Evolutionary conservation across 768 basidiomycete species (phyloP).

Genomic region (Rubroboletus pulcherrimus): DNA sequence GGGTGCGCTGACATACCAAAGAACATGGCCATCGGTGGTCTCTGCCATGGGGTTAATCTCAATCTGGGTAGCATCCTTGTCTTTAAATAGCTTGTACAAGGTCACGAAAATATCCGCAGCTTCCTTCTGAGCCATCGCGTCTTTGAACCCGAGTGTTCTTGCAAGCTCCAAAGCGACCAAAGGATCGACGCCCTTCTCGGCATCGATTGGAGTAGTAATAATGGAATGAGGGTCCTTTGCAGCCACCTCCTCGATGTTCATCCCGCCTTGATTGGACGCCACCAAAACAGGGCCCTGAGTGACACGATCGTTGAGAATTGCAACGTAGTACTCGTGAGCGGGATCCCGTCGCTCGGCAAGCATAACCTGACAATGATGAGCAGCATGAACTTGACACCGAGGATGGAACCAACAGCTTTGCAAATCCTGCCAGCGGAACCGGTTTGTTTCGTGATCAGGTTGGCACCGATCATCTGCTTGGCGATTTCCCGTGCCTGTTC

Average conservation of each 20-base stretch:
- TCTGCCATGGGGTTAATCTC: conserved; percentile 99
- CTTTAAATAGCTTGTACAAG: conserved; percentile 95
- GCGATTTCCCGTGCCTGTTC: conserved; percentile 87
- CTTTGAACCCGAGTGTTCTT: conserved; percentile 86
- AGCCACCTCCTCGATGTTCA: conserved; percentile 99
- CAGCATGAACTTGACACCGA: not conserved
- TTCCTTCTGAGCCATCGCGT: conserved; percentile 64
- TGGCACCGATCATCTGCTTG: conserved; percentile 88
- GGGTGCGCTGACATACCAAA: conserved; percentile 65
- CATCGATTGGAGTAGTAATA: conserved; percentile 90
- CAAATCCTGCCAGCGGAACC: conserved; percentile 89
- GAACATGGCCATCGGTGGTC: conserved; percentile 84
- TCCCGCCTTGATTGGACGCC: conserved; percentile 91
- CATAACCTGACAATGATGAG: conserved; percentile 73
- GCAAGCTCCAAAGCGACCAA: conserved; percentile 73
- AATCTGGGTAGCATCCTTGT: conserved; percentile 98
- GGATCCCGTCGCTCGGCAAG: conserved; percentile 92
- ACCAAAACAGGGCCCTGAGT: conserved; percentile 90
- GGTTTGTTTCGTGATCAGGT: conserved; percentile 98
- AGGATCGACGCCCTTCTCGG: conserved; percentile 74
- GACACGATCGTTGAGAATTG: conserved; percentile 91
- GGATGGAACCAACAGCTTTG: conserved; percentile 69
- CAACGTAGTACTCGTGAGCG: conserved; percentile 96
- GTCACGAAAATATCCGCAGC: conserved; percentile 93
- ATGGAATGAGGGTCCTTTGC: conserved; percentile 92